Conservation (phyloP, 768 basidiomycete species). For the Chalciporus piperatus region DNA sequence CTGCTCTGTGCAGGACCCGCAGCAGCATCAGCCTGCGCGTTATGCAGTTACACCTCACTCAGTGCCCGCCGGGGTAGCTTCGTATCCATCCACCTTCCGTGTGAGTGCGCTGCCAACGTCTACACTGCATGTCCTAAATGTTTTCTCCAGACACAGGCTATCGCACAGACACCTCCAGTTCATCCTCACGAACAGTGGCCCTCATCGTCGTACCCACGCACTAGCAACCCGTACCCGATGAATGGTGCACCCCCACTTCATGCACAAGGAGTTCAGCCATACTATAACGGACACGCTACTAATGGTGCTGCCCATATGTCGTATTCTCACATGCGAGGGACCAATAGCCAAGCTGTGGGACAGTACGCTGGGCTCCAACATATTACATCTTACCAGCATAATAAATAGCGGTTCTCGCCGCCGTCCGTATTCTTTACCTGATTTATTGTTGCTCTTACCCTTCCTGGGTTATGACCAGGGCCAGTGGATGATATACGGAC, state of each 20-base stretch:
- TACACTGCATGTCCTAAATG: neutral
- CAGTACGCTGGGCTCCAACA: constrained; percentile 30
- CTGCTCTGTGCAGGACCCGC: constrained; percentile 20
- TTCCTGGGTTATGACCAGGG: neutral
- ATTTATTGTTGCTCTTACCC: constrained; percentile 7
- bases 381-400: constrained; percentile 29
- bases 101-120: constrained; percentile 10
- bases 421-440: neutral
- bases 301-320: constrained; percentile 12
- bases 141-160: constrained; percentile 10
- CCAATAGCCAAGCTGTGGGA: constrained; percentile 14
- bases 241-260: constrained; percentile 19
- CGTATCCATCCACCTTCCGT: constrained; percentile 27
- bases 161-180: constrained; percentile 11
- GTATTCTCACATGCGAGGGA: constrained; percentile 29
- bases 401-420: constrained; percentile 16
- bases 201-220: constrained; percentile 25
- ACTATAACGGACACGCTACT: constrained; percentile 22
- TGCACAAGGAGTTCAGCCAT: constrained; percentile 23
- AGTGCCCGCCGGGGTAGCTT: constrained; percentile 10
- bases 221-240: constrained; percentile 13
- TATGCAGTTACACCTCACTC: constrained; percentile 19
- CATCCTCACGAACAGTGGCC: constrained; percentile 25
- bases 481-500: constrained; percentile 11
- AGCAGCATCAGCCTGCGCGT: constrained; percentile 14